Evolutionary conservation across 2,329 filamentous ascomycete species (phyloP).

Genomic region (Diaporthe sp.): DNA sequence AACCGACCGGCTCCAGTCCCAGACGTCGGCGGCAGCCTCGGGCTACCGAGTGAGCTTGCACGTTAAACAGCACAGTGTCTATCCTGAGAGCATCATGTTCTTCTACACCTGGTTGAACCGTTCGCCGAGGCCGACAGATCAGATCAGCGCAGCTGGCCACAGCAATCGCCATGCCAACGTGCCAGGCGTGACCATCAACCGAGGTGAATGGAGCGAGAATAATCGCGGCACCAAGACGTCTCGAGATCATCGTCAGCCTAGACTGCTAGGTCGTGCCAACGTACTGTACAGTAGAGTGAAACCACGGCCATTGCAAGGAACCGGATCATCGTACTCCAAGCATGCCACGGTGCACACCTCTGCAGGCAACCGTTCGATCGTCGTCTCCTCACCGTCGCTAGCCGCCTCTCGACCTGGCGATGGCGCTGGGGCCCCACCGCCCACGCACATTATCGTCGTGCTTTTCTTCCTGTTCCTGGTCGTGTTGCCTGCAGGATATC

Average conservation of each 20-base stretch:
- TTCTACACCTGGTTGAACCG: conserved; percentile 64
- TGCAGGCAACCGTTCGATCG: conserved; percentile 2
- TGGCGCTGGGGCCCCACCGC: background rate
- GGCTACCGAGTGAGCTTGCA: conserved; percentile 78
- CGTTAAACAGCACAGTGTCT: conserved; percentile 61
- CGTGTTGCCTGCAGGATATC: background rate
- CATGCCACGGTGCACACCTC: background rate
- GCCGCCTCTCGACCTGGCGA: conserved; percentile 12
- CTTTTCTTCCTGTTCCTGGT: background rate
- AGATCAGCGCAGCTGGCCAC: conserved; percentile 86
- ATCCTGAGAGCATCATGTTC: conserved; percentile 82
- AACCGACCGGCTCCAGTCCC: conserved; percentile 96
- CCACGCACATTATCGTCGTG: background rate
- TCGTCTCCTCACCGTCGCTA: background rate
- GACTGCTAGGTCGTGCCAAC: conserved; percentile 5
- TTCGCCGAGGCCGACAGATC: conserved; percentile 89
- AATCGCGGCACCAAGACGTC: background rate
- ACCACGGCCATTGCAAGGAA: background rate
- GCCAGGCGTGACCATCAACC: background rate
- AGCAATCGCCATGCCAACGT: conserved; percentile 87
- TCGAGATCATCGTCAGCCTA: conserved; percentile 15
- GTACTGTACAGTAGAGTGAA: background rate
- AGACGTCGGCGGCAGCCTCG: conserved; percentile 79
- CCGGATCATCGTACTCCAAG: background rate
- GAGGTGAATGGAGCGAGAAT: conserved; percentile 9